Conservation (phyloP, 2,329 filamentous ascomycete genomes). For the Pseudopyrenochaeta lycopersici region DNA sequence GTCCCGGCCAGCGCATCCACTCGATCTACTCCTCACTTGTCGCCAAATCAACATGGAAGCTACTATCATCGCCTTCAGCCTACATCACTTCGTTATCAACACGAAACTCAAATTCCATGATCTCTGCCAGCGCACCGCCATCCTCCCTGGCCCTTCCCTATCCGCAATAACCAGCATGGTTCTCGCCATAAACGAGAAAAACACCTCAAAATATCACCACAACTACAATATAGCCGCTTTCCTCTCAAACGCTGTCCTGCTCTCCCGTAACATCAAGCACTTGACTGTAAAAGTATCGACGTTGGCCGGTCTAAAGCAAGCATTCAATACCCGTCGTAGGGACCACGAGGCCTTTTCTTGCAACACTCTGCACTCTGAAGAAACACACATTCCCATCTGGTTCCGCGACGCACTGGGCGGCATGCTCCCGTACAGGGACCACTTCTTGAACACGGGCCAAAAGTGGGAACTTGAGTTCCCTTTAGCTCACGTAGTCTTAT, state of each 20-base stretch:
- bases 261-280: neutral
- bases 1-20: slow-evolving; percentile 1
- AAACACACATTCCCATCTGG: neutral
- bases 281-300: neutral
- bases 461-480: neutral
- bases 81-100: slow-evolving; percentile 11
- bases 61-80: slow-evolving; percentile 21
- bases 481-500: neutral
- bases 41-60: slow-evolving; percentile 16
- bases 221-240: neutral
- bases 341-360: too few relatives aligned
- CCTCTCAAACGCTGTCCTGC: neutral
- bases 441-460: neutral
- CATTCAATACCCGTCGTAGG: neutral
- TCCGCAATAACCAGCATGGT: neutral
- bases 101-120: slow-evolving; percentile 4
- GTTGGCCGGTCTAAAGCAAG: neutral
- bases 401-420: neutral
- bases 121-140: neutral
- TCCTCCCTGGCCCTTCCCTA: neutral
- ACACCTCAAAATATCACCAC: neutral
- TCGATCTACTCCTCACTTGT: slow-evolving; percentile 19
- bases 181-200: neutral
- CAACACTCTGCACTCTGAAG: neutral
- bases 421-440: neutral